Evolutionary conservation across 1,284 basidiomycete genomes (phyloP).

Genomic region (Fomitopsis palustris): DNA sequence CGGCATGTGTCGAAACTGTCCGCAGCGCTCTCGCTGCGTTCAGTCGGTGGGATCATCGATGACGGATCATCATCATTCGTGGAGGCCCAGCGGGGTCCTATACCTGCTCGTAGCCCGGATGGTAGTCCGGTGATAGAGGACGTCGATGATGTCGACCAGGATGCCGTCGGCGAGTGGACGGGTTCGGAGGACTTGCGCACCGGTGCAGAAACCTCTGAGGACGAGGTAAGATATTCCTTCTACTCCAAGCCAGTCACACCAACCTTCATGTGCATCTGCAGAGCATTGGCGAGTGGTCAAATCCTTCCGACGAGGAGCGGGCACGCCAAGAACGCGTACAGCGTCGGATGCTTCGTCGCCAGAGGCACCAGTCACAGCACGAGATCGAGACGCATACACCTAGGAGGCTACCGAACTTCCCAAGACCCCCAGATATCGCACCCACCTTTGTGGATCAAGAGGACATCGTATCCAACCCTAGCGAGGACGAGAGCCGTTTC

Average conservation of each 20-base stretch:
- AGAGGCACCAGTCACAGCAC: slow-evolving; percentile 33
- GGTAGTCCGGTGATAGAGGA: slow-evolving; percentile 30
- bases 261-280: slow-evolving; percentile 24
- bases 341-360: slow-evolving; percentile 51
- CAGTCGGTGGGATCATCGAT: slow-evolving; percentile 46
- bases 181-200: slow-evolving; percentile 67
- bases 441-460: slow-evolving; percentile 37
- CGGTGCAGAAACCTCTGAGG: slow-evolving; percentile 48
- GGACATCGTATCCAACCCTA: slow-evolving; percentile 79
- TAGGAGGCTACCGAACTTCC: slow-evolving; percentile 74
- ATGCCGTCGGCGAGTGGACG: slow-evolving; percentile 74
- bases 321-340: slow-evolving; percentile 64
- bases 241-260: too few relatives aligned
- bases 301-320: slow-evolving; percentile 81
- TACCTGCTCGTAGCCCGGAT: slow-evolving; percentile 12
- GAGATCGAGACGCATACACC: slow-evolving; percentile 43
- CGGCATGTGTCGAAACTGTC: slow-evolving; percentile 68
- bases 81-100: slow-evolving; percentile 6
- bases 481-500: slow-evolving; percentile 59
- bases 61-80: slow-evolving; percentile 8
- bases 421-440: slow-evolving; percentile 53
- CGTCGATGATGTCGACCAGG: slow-evolving; percentile 30
- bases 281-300: slow-evolving; percentile 86
- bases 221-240: slow-evolving; percentile 45
- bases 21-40: slow-evolving; percentile 59